These are phyloP conservation scores for Gaeumannomyces sp. DNA, from an alignment of 2,329 filamentous ascomycete genomes.

Conservation along the genomic window DNA sequence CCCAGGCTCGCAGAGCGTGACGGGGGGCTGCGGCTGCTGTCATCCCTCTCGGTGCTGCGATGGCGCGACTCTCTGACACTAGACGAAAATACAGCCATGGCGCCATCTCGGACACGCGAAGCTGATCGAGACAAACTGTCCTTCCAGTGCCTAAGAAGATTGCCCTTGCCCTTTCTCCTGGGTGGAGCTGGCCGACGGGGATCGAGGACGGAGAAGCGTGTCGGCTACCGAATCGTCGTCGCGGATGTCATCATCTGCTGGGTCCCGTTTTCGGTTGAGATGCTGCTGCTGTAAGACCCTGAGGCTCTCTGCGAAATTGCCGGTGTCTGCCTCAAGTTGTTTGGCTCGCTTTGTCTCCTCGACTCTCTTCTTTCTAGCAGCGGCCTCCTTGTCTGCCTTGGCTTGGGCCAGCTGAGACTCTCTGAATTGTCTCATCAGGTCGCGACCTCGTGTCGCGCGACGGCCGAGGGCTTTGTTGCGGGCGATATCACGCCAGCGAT, in stretches of 20 bases:
- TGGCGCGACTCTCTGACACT: constrained; percentile 1
- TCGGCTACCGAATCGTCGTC: constrained; percentile 8
- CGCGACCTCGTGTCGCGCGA: constrained; percentile 45
- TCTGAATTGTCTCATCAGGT: constrained; percentile 42
- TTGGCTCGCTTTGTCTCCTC: constrained; percentile 19
- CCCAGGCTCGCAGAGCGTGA: constrained; percentile 16
- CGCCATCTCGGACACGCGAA: constrained; percentile 4
- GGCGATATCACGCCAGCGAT: constrained; percentile 46
- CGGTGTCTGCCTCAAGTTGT: constrained; percentile 11
- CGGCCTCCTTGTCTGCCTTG: constrained; percentile 24
- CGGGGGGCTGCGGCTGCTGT: constrained; percentile 15
- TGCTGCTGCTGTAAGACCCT: not conserved
- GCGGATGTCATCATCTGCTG: not conserved
- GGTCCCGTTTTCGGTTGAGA: too few relatives aligned
- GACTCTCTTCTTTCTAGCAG: constrained; percentile 29
- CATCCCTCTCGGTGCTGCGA: constrained; percentile 6
- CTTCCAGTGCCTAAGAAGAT: constrained; percentile 4
- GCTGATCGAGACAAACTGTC: constrained; percentile 8
- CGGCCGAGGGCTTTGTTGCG: constrained; percentile 41
- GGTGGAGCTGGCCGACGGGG: not conserved
- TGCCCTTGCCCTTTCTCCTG: constrained; percentile 1
- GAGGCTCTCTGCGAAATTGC: not conserved
- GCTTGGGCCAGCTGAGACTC: constrained; percentile 25
- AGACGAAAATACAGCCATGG: constrained; percentile 9
- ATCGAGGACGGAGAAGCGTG: constrained; percentile 7